These are phyloP conservation scores for Polyporus tsugae DNA, from an alignment of 1,284 basidiomycete genomes.

Conservation along the genomic window DNA sequence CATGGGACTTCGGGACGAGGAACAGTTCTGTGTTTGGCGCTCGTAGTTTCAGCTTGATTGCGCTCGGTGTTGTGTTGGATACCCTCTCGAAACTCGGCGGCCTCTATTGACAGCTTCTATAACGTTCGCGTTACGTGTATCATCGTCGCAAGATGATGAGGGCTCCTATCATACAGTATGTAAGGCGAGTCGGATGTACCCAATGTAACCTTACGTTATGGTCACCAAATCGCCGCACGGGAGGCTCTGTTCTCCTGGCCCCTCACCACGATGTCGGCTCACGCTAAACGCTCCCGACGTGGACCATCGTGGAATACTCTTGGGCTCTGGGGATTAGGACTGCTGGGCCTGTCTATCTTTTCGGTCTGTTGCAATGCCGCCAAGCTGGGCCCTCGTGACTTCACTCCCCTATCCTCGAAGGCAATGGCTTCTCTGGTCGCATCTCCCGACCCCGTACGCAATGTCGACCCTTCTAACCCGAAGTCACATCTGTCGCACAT, in stretches of 20 bases:
- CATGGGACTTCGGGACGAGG: constrained; percentile 65
- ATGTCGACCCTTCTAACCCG: constrained; percentile 69
- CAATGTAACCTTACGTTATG: constrained; percentile 25
- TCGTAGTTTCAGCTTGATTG: constrained; percentile 74
- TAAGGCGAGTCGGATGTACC: constrained; percentile 1
- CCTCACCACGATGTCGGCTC: constrained; percentile 26
- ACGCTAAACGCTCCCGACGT: not conserved
- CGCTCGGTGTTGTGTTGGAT: constrained; percentile 65
- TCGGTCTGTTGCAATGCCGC: constrained; percentile 21
- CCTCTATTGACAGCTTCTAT: constrained; percentile 2
- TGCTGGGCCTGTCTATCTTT: constrained; percentile 19
- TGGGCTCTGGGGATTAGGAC: constrained; percentile 11
- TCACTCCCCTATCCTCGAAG: constrained; percentile 58
- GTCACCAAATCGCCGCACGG: constrained; percentile 4
- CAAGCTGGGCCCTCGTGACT: constrained; percentile 42
- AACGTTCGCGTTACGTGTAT: not conserved
- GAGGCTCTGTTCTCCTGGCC: constrained; percentile 1
- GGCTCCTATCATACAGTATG: not conserved
- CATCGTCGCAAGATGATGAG: not conserved
- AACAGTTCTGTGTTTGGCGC: constrained; percentile 59
- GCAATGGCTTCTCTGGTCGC: constrained; percentile 61
- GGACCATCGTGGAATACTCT: constrained; percentile 9
- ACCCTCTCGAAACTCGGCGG: constrained; percentile 56
- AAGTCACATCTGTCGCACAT: constrained; percentile 82
- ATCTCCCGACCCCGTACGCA: constrained; percentile 68